These are phyloP conservation scores for Melastoma candidum DNA, from an alignment of 441 rosid genomes.

Conservation along the genomic window DNA sequence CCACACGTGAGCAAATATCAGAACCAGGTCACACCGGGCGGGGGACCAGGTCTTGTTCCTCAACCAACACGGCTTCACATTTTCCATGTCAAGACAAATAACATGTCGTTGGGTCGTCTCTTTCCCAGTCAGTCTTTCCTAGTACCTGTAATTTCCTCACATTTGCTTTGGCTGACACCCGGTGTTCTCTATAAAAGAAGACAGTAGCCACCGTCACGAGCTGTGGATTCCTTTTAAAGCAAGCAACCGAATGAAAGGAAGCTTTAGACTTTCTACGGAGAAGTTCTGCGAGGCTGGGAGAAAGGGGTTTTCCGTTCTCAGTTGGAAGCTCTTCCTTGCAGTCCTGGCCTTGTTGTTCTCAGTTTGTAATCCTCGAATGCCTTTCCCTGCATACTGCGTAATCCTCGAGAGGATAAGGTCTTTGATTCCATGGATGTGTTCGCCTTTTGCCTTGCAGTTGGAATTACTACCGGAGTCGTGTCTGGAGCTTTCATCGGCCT, in stretches of 20 bases:
- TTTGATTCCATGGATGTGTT: not conserved
- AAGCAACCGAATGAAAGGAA: not conserved
- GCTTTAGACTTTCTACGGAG: conserved; percentile 10
- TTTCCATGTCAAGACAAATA: too few species aligned
- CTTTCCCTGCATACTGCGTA: not conserved
- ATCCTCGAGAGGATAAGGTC: not conserved
- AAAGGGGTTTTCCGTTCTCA: conserved; percentile 14
- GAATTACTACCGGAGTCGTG: conserved; percentile 22
- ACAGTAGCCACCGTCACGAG: too few species aligned
- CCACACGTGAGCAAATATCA: too few species aligned
- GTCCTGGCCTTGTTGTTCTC: conserved; percentile 20
- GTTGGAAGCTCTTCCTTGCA: conserved; percentile 17
- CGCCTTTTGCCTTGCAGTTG: conserved; percentile 13
- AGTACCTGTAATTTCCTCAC: too few species aligned
- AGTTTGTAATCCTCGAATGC: conserved; percentile 15
- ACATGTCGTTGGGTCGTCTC: too few species aligned
- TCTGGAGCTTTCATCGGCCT: conserved; percentile 26
- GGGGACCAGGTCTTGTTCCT: too few species aligned
- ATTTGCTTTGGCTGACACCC: too few species aligned
- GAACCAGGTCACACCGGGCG: too few species aligned
- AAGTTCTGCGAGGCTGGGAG: conserved; percentile 11
- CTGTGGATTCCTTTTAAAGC: too few species aligned
- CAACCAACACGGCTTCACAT: too few species aligned
- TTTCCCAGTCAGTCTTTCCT: too few species aligned
- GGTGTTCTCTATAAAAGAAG: too few species aligned